These are phyloP conservation scores for Licmophora abbreviata DNA, from an alignment of 108 stramenopile genomes.

Conservation along the genomic window DNA sequence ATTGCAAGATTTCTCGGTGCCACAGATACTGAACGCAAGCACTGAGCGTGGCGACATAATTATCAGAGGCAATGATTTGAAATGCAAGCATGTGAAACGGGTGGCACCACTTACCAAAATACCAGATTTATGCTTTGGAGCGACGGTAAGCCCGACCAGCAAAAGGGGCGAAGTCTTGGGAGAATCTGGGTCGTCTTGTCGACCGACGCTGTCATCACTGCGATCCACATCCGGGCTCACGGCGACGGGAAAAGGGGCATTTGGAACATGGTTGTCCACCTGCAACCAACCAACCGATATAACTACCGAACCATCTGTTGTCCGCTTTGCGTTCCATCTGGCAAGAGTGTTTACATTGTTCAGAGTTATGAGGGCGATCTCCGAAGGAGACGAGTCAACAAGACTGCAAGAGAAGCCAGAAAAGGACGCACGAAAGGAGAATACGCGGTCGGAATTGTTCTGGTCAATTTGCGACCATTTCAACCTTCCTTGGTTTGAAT, in stretches of 20 bases:
- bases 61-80: neutral
- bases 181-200: neutral
- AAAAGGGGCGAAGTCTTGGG: conserved; percentile 31
- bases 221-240: conserved; percentile 24
- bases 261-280: conserved; percentile 71
- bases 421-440: conserved; percentile 35
- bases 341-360: conserved; percentile 43
- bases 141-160: conserved; percentile 39
- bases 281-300: conserved; percentile 60
- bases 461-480: conserved; percentile 3
- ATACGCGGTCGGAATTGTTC: conserved; percentile 20
- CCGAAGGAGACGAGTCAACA: conserved; percentile 56
- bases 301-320: conserved; percentile 29
- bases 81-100: neutral
- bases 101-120: conserved; percentile 20
- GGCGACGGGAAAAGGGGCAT: conserved; percentile 67
- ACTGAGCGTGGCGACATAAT: conserved; percentile 6
- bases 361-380: conserved; percentile 47
- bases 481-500: too few relatives aligned
- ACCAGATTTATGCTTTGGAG: conserved; percentile 60
- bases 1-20: conserved; percentile 47
- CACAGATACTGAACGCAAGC: conserved; percentile 44
- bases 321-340: conserved; percentile 46
- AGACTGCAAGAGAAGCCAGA: conserved; percentile 57
- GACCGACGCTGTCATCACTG: neutral